Base-by-base conservation (phyloP, 805 yeast species). In the Ascoidea tarda region DNA sequence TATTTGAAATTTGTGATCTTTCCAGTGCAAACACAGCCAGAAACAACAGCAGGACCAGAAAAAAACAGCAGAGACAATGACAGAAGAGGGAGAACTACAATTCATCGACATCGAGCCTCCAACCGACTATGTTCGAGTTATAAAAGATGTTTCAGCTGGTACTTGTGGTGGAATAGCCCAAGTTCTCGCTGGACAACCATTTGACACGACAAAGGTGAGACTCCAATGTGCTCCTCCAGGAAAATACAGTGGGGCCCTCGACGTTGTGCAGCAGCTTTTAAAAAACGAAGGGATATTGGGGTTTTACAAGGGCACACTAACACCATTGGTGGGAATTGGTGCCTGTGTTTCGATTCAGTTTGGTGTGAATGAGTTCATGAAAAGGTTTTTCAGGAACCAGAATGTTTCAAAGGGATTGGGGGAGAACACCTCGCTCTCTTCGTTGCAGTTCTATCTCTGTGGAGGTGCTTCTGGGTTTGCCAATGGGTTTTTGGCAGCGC, bases 331-430 rank as follows among this genome's bases (percentile, higher is more conserved):
- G 44, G 99, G 99, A 10, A 87, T 91, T n/a, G 99, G 99, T 51
- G 96, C 96, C 0, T 90, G 97, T 73, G 97, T 93, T 10, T 87
- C 96, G 6, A 86, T 91, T 46, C 99, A 93, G 68, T 93, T 93
- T 63, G 93, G 96, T 49, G 95, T 88, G 45, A 90, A 90, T 63
- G 98, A 93, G 66, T 84, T 76, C 62, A 88, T 91, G 96, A 93
- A 93, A 69, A 75, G 97, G 61, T 70, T 74, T 55, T 89, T 85
- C 63, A 66, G 63, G 48, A 70, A 69, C 50, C 63, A 63, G 28
- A 75, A 76, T 57, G 65, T 65, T 16, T 69, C 74, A 48, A 45
- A 45, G 8, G 16, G 16, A 10, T 33, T 42, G 12, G 16, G 28
- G 16, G 66, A 66, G 32, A 76, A 75, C 14, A 52, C 59, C 4